phyloP scores from a whole-genome alignment of 2,329 filamentous ascomycete species.

The Diaporthe vexans region DNA sequence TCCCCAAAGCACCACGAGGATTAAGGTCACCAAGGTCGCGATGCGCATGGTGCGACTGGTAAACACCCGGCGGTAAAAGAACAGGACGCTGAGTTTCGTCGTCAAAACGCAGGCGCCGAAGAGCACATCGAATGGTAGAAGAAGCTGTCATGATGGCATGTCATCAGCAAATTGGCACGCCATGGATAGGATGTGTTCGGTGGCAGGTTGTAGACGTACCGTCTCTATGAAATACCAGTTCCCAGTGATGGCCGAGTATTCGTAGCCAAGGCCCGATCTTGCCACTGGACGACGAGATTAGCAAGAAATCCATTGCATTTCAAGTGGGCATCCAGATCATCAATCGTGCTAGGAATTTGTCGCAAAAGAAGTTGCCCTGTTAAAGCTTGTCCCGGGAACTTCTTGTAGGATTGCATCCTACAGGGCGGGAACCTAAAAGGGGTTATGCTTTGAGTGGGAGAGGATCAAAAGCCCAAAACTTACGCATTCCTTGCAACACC shows the following conservation, averaged over 20 bases:
- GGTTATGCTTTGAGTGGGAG: neutral
- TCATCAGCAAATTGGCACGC: neutral
- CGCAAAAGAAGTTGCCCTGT: neutral
- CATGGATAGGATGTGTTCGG: too few relatives aligned
- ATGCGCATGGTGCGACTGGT: conserved; percentile 50
- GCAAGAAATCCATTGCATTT: neutral
- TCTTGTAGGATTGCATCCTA: neutral
- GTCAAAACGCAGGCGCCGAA: conserved; percentile 53
- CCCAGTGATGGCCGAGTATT: conserved; percentile 43
- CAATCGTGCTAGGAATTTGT: neutral
- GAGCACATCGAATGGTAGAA: conserved; percentile 55
- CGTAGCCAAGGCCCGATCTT: conserved; percentile 48
- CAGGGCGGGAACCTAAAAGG: neutral
- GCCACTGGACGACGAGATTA: conserved; percentile 37
- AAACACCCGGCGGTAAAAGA: conserved; percentile 60
- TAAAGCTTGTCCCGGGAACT: neutral
- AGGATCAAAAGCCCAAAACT: conserved; percentile 40
- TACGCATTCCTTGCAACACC: conserved; percentile 50
- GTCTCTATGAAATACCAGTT: conserved; percentile 42
- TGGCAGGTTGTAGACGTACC: conserved; percentile 10
- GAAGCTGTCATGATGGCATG: conserved; percentile 47
- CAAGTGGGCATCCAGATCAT: neutral
- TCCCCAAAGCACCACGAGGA: conserved; percentile 47
- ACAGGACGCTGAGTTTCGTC: conserved; percentile 57
- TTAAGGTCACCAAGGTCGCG: conserved; percentile 48